Percentiles rank a stretch among this genome's conserved stretches.
Evolutionary conservation across 805 yeast genomes (phyloP).

Genomic region (Candida saitoana): DNA sequence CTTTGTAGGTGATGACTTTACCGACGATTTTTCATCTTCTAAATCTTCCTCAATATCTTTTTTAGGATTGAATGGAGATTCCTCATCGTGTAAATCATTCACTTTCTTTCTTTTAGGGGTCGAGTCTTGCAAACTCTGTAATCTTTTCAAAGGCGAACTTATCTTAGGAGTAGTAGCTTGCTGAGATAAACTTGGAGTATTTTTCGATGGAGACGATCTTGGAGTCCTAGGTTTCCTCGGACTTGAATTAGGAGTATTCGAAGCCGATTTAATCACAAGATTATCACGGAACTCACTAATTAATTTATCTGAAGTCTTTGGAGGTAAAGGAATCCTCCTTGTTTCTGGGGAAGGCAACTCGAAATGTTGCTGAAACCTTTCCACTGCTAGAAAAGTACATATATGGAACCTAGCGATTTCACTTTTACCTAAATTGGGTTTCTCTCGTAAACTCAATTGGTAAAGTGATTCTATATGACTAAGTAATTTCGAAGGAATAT

Average conservation of each 20-base stretch:
- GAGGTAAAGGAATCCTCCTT: slow-evolving; percentile 57
- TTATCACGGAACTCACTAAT: slow-evolving; percentile 44
- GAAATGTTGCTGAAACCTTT: slow-evolving; percentile 40
- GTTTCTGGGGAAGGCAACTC: slow-evolving; percentile 47
- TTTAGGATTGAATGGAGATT: slow-evolving; percentile 26
- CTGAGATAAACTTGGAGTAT: slow-evolving; percentile 14
- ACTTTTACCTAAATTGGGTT: slow-evolving; percentile 46
- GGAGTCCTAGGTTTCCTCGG: slow-evolving; percentile 13
- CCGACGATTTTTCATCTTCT: background rate
- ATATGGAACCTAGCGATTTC: slow-evolving; percentile 67
- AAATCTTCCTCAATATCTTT: background rate
- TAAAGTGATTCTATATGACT: slow-evolving; percentile 40
- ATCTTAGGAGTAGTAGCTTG: slow-evolving; percentile 29
- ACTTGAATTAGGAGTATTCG: slow-evolving; percentile 17
- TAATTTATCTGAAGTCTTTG: slow-evolving; percentile 36
- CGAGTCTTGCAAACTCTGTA: slow-evolving; percentile 12
- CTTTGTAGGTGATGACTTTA: slow-evolving; percentile 4
- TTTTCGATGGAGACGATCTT: slow-evolving; percentile 11
- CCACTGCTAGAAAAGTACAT: slow-evolving; percentile 61
- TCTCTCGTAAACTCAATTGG: slow-evolving; percentile 48
- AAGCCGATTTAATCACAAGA: slow-evolving; percentile 21
- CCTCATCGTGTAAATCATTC: slow-evolving; percentile 14
- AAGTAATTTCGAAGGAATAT: slow-evolving; percentile 6
- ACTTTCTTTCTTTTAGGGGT: slow-evolving; percentile 10
- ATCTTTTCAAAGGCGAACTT: slow-evolving; percentile 35